phyloP scores from a whole-genome alignment of 306 rosid species.

The Glycine soja region DNA sequence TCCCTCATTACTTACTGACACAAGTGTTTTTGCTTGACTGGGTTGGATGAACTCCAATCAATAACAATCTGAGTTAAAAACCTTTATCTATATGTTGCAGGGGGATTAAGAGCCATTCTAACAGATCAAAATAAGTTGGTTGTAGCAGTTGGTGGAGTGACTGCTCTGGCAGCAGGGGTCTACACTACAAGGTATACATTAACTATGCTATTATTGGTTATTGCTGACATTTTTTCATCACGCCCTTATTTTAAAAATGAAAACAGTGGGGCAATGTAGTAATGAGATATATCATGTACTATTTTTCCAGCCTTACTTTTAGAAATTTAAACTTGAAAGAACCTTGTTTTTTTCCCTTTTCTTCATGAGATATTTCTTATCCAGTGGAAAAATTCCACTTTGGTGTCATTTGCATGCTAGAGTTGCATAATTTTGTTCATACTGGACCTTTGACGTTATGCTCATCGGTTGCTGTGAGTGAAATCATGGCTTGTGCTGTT shows the following conservation, averaged over 20 bases:
- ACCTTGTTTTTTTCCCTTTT: not conserved
- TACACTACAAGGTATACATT: conserved; percentile 87
- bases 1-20: not conserved
- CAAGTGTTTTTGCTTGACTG: conserved; percentile 4
- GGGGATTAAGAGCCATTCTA: conserved; percentile 90
- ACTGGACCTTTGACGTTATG: conserved; percentile 5
- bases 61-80: conserved; percentile 3
- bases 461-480: conserved; percentile 22
- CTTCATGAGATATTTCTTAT: not conserved
- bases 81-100: conserved; percentile 58
- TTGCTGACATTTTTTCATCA: too few relatives aligned
- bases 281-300: not conserved
- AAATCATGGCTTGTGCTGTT: conserved; percentile 32
- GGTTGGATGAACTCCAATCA: not conserved
- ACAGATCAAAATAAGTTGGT: conserved; percentile 98
- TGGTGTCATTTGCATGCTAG: conserved; percentile 35
- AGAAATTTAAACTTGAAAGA: conserved; percentile 21
- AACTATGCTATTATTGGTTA: too few relatives aligned
- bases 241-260: too few relatives aligned
- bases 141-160: conserved; percentile 95
- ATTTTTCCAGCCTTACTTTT: conserved; percentile 17
- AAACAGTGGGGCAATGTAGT: too few relatives aligned
- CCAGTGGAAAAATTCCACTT: not conserved
- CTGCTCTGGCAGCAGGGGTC: conserved; percentile 95
- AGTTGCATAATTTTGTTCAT: conserved; percentile 15